These are phyloP conservation scores for Glomus cerebriforme DNA, from an alignment of 192 early-diverging fungal genomes.

Conservation along the genomic window DNA sequence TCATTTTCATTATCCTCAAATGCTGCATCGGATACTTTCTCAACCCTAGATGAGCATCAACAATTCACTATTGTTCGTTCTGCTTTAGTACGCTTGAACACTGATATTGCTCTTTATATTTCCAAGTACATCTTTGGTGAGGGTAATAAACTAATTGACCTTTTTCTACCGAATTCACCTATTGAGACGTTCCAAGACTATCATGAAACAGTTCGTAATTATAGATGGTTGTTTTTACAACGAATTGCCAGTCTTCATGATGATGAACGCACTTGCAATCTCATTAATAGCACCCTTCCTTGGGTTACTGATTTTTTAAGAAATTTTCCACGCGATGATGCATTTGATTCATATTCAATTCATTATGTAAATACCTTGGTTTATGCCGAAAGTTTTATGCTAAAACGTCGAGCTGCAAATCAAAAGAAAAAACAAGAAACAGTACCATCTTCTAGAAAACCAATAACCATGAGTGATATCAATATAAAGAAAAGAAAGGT, in stretches of 20 bases:
- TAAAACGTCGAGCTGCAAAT: neutral
- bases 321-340: neutral
- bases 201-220: neutral
- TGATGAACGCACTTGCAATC: neutral
- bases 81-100: neutral
- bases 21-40: neutral
- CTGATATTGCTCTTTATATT: neutral
- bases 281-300: neutral
- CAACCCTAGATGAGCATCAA: neutral
- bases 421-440: neutral
- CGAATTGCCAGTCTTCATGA: neutral
- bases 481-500: neutral
- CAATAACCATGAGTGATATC: neutral
- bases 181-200: neutral
- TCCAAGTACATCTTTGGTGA: neutral
- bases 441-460: neutral
- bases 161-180: neutral
- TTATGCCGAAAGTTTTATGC: neutral
- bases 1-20: neutral
- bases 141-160: neutral
- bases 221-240: neutral
- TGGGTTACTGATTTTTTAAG: neutral
- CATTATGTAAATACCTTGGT: neutral
- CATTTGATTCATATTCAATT: neutral
- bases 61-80: neutral